A percentile compares a stretch with the other conserved stretches of the same genome.
These are phyloP conservation scores for Yamadazyma oceani DNA, from an alignment of 1,139 yeast genomes.

Conservation along the genomic window DNA sequence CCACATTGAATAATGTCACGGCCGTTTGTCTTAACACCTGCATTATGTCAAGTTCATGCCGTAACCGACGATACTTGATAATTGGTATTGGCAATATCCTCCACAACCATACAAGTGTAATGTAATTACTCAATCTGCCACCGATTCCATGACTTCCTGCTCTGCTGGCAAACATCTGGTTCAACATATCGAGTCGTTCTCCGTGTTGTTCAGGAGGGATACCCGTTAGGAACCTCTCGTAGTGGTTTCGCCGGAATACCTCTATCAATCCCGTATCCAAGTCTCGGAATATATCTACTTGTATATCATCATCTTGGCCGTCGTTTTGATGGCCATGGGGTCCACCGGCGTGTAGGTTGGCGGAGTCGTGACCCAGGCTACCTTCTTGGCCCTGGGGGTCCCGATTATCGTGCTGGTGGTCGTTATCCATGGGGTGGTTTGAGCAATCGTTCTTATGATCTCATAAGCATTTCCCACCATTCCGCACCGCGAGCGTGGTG, in stretches of 20 bases:
- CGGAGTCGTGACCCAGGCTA: not conserved
- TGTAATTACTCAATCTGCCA: constrained; percentile 5
- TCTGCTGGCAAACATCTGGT: constrained; percentile 11
- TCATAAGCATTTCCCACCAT: no score
- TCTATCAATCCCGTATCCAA: constrained; percentile 24
- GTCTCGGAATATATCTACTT: constrained; percentile 23
- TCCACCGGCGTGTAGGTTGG: no score
- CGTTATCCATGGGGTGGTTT: no score
- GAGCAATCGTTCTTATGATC: no score
- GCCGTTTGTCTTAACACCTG: not conserved
- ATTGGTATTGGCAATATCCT: constrained; percentile 29
- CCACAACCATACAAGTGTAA: constrained; percentile 19
- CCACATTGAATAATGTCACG: constrained; percentile 5
- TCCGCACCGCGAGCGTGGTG: no score
- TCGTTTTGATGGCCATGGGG: no score
- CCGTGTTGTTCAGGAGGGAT: constrained; percentile 19
- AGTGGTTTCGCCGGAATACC: constrained; percentile 21
- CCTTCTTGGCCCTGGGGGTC: not conserved
- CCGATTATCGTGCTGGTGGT: no score
- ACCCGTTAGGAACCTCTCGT: constrained; percentile 15
- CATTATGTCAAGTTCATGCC: constrained; percentile 20
- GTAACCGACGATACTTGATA: constrained; percentile 24
- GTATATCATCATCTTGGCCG: constrained; percentile 6
- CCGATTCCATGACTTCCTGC: not conserved
- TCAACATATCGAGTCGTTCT: constrained; percentile 14